A percentile compares a stretch with the other conserved stretches of the same genome.
phyloP scores from a whole-genome alignment of 805 yeast genomes.

The Limtongia smithiae region DNA sequence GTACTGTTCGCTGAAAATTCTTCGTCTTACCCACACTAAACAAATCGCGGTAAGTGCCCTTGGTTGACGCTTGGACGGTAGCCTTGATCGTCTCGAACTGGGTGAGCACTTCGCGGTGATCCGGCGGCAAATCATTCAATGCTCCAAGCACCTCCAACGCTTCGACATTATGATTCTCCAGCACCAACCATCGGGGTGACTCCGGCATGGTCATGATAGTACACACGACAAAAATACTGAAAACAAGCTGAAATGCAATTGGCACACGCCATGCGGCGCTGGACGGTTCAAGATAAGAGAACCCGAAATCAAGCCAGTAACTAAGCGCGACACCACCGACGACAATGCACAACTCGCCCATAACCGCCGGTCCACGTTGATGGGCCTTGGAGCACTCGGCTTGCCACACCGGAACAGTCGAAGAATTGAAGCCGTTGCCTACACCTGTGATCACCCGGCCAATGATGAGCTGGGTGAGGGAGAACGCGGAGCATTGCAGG shows the following conservation, averaged over 20 bases:
- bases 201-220: conserved; percentile 57
- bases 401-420: conserved; percentile 54
- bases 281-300: conserved; percentile 41
- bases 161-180: conserved; percentile 6
- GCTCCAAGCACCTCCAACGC: conserved; percentile 1
- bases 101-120: neutral
- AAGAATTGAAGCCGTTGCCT: conserved; percentile 58
- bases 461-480: conserved; percentile 49
- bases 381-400: conserved; percentile 67
- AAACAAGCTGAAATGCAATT: conserved; percentile 58
- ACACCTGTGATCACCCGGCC: conserved; percentile 45
- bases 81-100: conserved; percentile 1
- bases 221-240: conserved; percentile 53
- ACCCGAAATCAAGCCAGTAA: conserved; percentile 67
- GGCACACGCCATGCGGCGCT: conserved; percentile 42
- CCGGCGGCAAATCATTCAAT: neutral
- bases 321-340: conserved; percentile 65
- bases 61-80: too few species aligned
- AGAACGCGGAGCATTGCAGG: conserved; percentile 59
- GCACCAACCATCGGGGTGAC: conserved; percentile 14
- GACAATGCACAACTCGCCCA: conserved; percentile 66
- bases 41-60: too few species aligned
- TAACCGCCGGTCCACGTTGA: conserved; percentile 65
- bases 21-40: too few species aligned
- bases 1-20: conserved; percentile 49